Percentiles rank a stretch among this genome's conserved stretches.
Conservation (phyloP, 345 rosid species). For the Bretschneidera sinensis region DNA sequence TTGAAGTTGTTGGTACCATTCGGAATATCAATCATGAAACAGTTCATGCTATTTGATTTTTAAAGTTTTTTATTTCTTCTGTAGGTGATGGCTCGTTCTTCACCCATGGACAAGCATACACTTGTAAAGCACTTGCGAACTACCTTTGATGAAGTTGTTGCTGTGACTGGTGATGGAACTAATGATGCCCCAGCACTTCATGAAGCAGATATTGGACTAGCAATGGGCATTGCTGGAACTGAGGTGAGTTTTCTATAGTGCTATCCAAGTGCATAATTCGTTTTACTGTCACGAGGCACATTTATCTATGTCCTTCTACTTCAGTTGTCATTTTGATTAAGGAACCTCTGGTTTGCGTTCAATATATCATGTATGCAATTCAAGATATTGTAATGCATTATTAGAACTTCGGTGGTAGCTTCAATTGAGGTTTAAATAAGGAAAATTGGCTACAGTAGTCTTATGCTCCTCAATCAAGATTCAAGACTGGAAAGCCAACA, state of each 20-base stretch:
- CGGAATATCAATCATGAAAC: conserved; percentile 1
- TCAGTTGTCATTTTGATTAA: too few species aligned
- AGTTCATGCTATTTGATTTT: conserved; percentile 1
- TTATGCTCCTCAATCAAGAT: too few species aligned
- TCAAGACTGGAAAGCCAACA: too few species aligned
- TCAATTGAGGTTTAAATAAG: too few species aligned
- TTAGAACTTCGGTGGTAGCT: too few species aligned
- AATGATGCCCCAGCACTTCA: conserved; percentile 85
- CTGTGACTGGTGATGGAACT: conserved; percentile 80
- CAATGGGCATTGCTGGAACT: conserved; percentile 89
- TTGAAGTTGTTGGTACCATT: neutral
- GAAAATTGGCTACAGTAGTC: too few species aligned
- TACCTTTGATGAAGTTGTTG: conserved; percentile 63
- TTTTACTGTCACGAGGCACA: neutral
- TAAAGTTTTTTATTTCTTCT: conserved; percentile 11
- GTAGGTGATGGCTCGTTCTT: conserved; percentile 81
- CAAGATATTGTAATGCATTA: too few species aligned
- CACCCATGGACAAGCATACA: conserved; percentile 74
- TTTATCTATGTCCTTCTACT: too few species aligned
- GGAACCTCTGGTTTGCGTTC: too few species aligned
- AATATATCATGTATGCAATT: too few species aligned
- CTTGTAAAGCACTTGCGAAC: conserved; percentile 64
- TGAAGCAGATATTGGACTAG: conserved; percentile 80
- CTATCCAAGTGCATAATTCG: neutral
- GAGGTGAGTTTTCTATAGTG: conserved; percentile 38